Evolutionary conservation across 345 rosid genomes (phyloP).

Genomic region (Chamaenerion angustifolium): DNA sequence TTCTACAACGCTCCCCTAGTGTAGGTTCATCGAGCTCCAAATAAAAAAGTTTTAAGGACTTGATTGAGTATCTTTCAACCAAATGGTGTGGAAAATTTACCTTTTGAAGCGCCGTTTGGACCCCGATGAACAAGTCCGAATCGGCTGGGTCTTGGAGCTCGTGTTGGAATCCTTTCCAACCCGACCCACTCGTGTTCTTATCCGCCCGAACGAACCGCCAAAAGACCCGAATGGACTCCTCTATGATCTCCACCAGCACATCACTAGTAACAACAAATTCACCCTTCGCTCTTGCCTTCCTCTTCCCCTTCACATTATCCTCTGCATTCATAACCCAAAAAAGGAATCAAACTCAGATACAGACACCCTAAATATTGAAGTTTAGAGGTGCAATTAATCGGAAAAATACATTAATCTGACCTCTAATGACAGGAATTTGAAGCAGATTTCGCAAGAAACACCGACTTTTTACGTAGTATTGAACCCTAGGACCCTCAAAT

Average conservation of each 20-base stretch:
- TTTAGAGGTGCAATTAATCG: background rate
- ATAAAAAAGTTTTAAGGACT: too few relatives aligned
- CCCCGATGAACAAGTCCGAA: constrained; percentile 33
- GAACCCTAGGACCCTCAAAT: constrained; percentile 73
- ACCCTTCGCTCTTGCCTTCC: constrained; percentile 26
- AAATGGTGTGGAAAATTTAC: too few relatives aligned
- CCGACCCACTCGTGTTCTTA: constrained; percentile 28
- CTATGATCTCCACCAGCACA: constrained; percentile 64
- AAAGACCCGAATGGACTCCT: constrained; percentile 78
- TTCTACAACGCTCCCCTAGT: too few relatives aligned
- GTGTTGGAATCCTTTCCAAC: constrained; percentile 30
- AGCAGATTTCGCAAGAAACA: constrained; percentile 63
- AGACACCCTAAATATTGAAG: background rate
- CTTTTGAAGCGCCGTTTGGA: constrained; percentile 47
- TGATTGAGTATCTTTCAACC: too few relatives aligned
- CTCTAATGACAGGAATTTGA: constrained; percentile 85
- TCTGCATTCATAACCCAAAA: constrained; percentile 28
- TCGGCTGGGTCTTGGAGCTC: constrained; percentile 48
- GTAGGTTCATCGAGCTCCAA: too few relatives aligned
- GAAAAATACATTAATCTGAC: constrained; percentile 13
- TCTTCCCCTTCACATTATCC: constrained; percentile 40
- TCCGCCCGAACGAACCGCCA: constrained; percentile 80
- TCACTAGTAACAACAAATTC: constrained; percentile 38
- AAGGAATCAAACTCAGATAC: background rate
- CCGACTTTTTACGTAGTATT: constrained; percentile 57